Percentiles rank a stretch among this genome's conserved stretches.
Conservation (phyloP, 805 yeast genomes). For the Starmerella etchellsii region DNA sequence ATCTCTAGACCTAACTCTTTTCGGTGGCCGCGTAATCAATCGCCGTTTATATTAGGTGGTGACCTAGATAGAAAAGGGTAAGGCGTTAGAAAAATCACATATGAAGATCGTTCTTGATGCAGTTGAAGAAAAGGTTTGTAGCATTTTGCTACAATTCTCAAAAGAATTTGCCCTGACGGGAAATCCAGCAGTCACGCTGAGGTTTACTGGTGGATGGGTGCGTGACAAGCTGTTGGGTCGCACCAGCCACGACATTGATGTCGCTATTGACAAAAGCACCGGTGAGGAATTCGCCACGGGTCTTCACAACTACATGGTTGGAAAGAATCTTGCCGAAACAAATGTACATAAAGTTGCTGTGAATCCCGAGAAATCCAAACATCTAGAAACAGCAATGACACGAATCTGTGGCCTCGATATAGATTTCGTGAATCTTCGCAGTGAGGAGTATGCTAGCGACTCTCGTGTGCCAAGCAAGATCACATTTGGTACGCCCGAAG, state of each 20-base stretch:
- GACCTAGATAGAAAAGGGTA: no score
- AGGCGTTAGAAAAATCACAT: not conserved
- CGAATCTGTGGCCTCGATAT: slow-evolving; percentile 70
- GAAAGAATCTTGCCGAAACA: slow-evolving; percentile 21
- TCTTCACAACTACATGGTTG: slow-evolving; percentile 38
- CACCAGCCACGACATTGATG: slow-evolving; percentile 76
- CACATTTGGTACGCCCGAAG: slow-evolving; percentile 75
- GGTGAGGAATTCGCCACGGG: slow-evolving; percentile 77
- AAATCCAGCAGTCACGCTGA: slow-evolving; percentile 33
- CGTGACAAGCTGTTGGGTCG: slow-evolving; percentile 79
- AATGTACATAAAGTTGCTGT: slow-evolving; percentile 67
- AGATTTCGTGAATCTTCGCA: slow-evolving; percentile 84
- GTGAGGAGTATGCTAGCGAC: slow-evolving; percentile 65
- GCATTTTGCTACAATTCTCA: slow-evolving; percentile 26
- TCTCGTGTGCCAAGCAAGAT: slow-evolving; percentile 71
- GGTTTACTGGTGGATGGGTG: slow-evolving; percentile 98
- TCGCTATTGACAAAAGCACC: slow-evolving; percentile 71
- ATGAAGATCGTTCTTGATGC: slow-evolving; percentile 22
- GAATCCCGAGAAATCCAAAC: slow-evolving; percentile 93
- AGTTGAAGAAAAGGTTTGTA: slow-evolving; percentile 24
- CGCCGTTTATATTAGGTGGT: no score
- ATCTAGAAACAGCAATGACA: slow-evolving; percentile 91
- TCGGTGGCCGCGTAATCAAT: no score
- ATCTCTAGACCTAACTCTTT: no score
- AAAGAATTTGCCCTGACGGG: slow-evolving; percentile 18